Conservation (phyloP, 768 basidiomycete species). For the Lactarius vividus region DNA sequence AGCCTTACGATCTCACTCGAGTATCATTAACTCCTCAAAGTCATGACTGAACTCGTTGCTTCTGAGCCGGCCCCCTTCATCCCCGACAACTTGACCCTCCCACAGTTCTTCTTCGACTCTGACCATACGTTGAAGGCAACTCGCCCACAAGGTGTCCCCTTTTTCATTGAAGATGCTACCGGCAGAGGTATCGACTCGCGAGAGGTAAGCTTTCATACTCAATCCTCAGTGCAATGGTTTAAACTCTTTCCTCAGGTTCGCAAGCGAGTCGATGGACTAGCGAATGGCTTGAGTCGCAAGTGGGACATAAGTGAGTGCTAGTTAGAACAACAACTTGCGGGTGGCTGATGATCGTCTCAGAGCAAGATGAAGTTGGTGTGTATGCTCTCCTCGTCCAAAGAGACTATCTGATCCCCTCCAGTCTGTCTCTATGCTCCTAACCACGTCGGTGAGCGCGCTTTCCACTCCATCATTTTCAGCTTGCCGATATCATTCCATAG, state of each 20-base stretch:
- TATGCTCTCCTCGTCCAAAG: conserved; percentile 5
- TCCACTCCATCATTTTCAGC: background rate
- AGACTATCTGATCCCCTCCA: conserved; percentile 28
- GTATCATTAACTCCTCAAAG: background rate
- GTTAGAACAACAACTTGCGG: background rate
- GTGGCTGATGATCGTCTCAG: conserved; percentile 34
- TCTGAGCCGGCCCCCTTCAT: conserved; percentile 40
- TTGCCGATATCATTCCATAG: conserved; percentile 34
- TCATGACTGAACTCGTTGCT: conserved; percentile 30
- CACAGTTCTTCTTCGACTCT: conserved; percentile 61
- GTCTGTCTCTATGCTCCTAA: conserved; percentile 67
- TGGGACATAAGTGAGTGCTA: conserved; percentile 19
- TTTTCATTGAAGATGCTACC: conserved; percentile 58
- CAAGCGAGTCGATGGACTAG: conserved; percentile 16
- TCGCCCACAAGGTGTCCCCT: conserved; percentile 46
- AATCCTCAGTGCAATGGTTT: background rate
- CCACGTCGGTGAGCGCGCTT: conserved; percentile 46
- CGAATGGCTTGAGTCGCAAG: conserved; percentile 23
- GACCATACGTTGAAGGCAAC: conserved; percentile 44
- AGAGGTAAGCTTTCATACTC: conserved; percentile 40
- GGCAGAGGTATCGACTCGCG: conserved; percentile 44
- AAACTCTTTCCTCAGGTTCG: conserved; percentile 6
- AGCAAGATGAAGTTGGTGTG: conserved; percentile 51
- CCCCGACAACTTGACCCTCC: conserved; percentile 61
- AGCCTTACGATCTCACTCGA: conserved; percentile 8